Evolutionary conservation across 2,329 filamentous ascomycete genomes (phyloP).

Genomic region (Plectosphaerella sp.): DNA sequence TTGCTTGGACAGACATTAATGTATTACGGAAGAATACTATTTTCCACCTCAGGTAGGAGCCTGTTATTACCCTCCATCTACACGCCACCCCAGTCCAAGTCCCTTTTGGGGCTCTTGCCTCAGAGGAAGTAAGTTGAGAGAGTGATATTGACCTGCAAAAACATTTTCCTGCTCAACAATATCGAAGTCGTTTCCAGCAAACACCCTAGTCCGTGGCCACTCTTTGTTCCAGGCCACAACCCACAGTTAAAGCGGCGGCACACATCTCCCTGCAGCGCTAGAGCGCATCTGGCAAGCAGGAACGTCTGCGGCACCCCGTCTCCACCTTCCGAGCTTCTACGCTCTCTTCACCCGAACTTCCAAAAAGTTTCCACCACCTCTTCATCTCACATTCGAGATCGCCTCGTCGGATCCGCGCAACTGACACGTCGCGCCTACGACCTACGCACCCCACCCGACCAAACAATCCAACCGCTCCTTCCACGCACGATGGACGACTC

Average conservation of each 20-base stretch:
- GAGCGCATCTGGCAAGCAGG: too few relatives aligned
- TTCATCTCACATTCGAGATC: neutral
- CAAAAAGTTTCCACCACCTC: constrained; percentile 1
- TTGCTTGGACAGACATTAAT: neutral
- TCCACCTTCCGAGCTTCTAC: neutral
- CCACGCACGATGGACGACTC: constrained; percentile 64
- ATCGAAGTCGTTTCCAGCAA: neutral
- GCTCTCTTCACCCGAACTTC: neutral
- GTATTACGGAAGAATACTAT: too few relatives aligned
- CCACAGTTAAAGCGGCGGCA: too few relatives aligned
- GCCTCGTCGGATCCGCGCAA: neutral
- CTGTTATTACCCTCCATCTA: too few relatives aligned
- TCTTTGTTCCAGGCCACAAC: too few relatives aligned
- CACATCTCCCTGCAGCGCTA: too few relatives aligned
- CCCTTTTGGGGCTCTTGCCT: too few relatives aligned
- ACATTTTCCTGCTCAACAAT: neutral
- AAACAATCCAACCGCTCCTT: neutral
- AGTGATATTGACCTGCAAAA: neutral
- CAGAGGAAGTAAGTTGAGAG: too few relatives aligned
- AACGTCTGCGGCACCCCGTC: neutral
- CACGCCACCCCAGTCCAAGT: too few relatives aligned
- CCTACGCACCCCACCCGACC: neutral
- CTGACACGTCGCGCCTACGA: neutral
- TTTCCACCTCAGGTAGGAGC: too few relatives aligned
- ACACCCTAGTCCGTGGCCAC: too few relatives aligned